phyloP scores from a whole-genome alignment of 495 filamentous ascomycete species.

The Cladorrhinum samala region DNA sequence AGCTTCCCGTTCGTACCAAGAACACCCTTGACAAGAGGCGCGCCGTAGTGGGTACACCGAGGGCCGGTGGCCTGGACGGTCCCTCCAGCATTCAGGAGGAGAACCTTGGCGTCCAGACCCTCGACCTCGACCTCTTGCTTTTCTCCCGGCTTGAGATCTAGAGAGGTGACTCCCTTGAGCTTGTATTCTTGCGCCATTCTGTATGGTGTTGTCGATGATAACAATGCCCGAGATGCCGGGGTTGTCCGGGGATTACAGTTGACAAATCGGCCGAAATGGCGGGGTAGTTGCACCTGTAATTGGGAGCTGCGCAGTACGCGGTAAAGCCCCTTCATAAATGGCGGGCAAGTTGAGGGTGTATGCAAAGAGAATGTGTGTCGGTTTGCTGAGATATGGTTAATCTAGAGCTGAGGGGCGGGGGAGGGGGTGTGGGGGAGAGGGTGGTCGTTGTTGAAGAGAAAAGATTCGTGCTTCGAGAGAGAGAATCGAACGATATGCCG shows the following conservation, averaged over 20 bases:
- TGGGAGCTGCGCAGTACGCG: neutral
- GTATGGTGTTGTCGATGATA: constrained; percentile 1
- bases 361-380: neutral
- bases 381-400: too few relatives aligned
- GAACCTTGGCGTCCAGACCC: constrained; percentile 78
- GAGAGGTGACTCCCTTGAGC: constrained; percentile 68
- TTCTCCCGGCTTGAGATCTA: constrained; percentile 67
- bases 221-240: neutral
- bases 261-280: constrained; percentile 1
- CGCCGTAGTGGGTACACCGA: constrained; percentile 92
- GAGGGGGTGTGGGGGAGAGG: too few relatives aligned
- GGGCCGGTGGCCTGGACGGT: constrained; percentile 71
- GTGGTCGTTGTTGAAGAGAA: too few relatives aligned
- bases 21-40: constrained; percentile 78
- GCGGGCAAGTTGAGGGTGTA: neutral
- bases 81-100: constrained; percentile 71
- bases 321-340: neutral
- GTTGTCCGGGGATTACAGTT: neutral
- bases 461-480: too few relatives aligned
- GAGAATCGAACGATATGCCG: too few relatives aligned
- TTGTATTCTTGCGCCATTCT: constrained; percentile 68
- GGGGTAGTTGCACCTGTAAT: neutral
- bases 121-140: constrained; percentile 89
- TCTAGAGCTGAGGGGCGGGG: too few relatives aligned
- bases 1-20: constrained; percentile 74